Percentiles rank a stretch among this genome's conserved stretches.
Evolutionary conservation across 2,329 filamentous ascomycete genomes (phyloP).

Genomic region (Teratosphaeria pseudoeucalypti): DNA sequence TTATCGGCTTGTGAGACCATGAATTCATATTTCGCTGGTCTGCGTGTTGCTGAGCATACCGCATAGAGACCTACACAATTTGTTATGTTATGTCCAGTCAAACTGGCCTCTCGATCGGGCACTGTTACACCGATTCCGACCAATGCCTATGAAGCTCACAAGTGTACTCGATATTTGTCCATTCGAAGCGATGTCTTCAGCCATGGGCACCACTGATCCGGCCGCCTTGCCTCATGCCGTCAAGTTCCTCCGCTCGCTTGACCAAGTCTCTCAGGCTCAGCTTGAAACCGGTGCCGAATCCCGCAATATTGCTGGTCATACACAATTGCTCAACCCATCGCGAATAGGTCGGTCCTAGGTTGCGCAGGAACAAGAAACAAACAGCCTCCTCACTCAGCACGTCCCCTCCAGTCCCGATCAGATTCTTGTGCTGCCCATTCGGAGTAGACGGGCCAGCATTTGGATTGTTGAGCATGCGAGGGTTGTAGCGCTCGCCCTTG

Average conservation of each 20-base stretch:
- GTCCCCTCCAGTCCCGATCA: conserved; percentile 4
- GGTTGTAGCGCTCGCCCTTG: not conserved
- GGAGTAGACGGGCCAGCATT: conserved; percentile 2
- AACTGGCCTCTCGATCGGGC: not conserved
- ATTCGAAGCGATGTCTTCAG: not conserved
- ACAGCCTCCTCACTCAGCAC: conserved; percentile 19
- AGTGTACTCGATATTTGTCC: not conserved
- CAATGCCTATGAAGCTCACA: not conserved
- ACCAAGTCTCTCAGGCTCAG: conserved; percentile 19
- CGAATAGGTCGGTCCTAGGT: conserved; percentile 15
- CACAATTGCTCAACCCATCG: conserved; percentile 16
- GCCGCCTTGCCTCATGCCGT: conserved; percentile 2
- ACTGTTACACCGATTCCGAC: not conserved
- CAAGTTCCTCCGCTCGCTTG: conserved; percentile 15
- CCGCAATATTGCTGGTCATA: conserved; percentile 22
- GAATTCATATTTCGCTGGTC: not conserved
- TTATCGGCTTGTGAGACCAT: not conserved
- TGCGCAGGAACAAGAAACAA: conserved; percentile 22
- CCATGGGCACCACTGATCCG: not conserved
- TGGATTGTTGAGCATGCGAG: conserved; percentile 1
- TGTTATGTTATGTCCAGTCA: not conserved
- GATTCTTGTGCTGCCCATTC: conserved; percentile 2
- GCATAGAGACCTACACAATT: not conserved
- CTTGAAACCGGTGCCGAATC: conserved; percentile 21
- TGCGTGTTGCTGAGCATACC: not conserved